Evolutionary conservation across 2,329 filamentous ascomycete genomes (phyloP).

Genomic region (Elsinoe fawcettii): DNA sequence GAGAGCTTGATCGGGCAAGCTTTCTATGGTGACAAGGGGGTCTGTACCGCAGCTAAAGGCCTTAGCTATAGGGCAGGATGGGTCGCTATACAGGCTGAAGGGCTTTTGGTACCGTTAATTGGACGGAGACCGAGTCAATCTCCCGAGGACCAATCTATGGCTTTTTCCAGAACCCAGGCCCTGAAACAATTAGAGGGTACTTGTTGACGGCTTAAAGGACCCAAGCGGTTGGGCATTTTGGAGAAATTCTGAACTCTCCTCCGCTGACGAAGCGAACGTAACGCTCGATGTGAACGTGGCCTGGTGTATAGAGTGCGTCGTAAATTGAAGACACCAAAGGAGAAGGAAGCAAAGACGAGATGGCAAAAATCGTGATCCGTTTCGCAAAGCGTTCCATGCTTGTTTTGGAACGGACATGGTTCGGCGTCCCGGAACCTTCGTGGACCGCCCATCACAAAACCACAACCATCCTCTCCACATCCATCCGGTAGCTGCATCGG

Average conservation of each 20-base stretch:
- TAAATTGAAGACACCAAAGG: too few species aligned
- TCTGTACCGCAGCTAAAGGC: not conserved
- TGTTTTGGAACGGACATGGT: slow-evolving; percentile 2
- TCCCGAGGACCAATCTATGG: not conserved
- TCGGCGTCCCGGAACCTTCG: not conserved
- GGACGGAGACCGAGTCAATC: not conserved
- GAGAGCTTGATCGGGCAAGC: not conserved
- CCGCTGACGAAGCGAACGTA: not conserved
- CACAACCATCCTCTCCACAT: not conserved
- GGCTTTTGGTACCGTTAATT: not conserved
- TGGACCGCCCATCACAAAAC: not conserved
- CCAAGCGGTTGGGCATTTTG: not conserved
- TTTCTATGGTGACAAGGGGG: not conserved
- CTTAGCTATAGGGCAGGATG: slow-evolving; percentile 9
- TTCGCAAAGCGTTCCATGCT: not conserved
- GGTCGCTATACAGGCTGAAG: slow-evolving; percentile 4
- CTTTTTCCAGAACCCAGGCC: slow-evolving; percentile 6
- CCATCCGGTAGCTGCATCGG: not conserved
- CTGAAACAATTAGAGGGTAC: slow-evolving; percentile 10
- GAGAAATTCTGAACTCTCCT: not conserved
- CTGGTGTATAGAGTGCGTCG: too few species aligned
- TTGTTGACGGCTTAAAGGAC: not conserved
- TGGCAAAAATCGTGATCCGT: not conserved
- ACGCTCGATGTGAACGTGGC: not conserved
- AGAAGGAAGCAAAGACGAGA: not conserved